Conservation (phyloP, 1,139 yeast species). For the Komagataea norvegica region DNA sequence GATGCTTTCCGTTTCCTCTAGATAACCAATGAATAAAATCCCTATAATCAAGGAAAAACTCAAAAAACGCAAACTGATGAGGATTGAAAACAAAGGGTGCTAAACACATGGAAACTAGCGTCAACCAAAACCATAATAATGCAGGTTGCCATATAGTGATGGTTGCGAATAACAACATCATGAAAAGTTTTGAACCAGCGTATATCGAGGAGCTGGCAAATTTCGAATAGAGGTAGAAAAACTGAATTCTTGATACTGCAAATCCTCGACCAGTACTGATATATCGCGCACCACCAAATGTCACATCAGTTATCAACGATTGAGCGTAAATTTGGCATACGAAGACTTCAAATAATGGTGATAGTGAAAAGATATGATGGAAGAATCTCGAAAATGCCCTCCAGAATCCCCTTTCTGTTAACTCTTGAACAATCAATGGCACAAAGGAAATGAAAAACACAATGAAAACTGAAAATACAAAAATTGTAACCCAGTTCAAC, state of each 20-base stretch:
- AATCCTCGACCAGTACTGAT: constrained; percentile 84
- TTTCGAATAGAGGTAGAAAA: constrained; percentile 54
- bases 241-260: constrained; percentile 65
- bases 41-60: constrained; percentile 70
- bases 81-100: constrained; percentile 86
- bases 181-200: constrained; percentile 54
- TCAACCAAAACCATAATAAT: constrained; percentile 79
- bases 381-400: constrained; percentile 55
- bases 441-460: constrained; percentile 81
- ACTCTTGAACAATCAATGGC: constrained; percentile 74
- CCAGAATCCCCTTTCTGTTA: constrained; percentile 70
- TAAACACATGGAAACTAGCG: constrained; percentile 63
- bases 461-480: constrained; percentile 75
- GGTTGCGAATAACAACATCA: constrained; percentile 60
- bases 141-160: constrained; percentile 73
- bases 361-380: constrained; percentile 64
- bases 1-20: constrained; percentile 53
- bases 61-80: constrained; percentile 68
- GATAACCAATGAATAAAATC: constrained; percentile 64
- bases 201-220: constrained; percentile 64
- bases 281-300: constrained; percentile 80
- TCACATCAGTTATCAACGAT: constrained; percentile 60
- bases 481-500: constrained; percentile 73
- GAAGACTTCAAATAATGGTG: constrained; percentile 85
- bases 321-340: constrained; percentile 81